These are phyloP conservation scores for Rosellinia necatrix DNA, from an alignment of 2,329 filamentous ascomycete species.

Conservation along the genomic window DNA sequence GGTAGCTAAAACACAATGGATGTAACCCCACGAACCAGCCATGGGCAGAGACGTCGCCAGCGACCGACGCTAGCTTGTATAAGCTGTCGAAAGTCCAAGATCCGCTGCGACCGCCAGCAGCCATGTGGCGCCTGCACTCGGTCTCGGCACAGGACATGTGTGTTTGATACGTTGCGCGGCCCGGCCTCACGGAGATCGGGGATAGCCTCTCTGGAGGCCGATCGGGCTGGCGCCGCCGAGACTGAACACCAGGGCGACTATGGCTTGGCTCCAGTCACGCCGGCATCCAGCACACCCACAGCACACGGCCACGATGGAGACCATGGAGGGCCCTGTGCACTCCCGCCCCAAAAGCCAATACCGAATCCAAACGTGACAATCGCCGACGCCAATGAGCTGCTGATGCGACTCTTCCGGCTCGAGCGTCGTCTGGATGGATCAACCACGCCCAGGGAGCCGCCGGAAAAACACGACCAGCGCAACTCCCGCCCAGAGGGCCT, in stretches of 20 bases:
- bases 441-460: conserved; percentile 15
- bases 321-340: conserved; percentile 10
- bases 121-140: conserved; percentile 66
- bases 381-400: conserved; percentile 37
- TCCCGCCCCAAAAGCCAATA: neutral
- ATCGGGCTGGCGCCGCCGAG: neutral
- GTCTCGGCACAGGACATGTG: conserved; percentile 58
- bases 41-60: conserved; percentile 32
- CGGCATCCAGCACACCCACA: conserved; percentile 9
- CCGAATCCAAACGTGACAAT: neutral
- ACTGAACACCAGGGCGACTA: neutral
- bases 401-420: conserved; percentile 48
- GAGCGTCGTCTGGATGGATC: conserved; percentile 48
- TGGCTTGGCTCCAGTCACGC: conserved; percentile 14
- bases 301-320: conserved; percentile 3
- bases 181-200: conserved; percentile 33
- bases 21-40: conserved; percentile 11
- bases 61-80: conserved; percentile 41
- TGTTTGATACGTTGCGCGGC: conserved; percentile 43
- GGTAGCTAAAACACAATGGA: conserved; percentile 13
- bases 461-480: conserved; percentile 1
- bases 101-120: conserved; percentile 62
- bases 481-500: conserved; percentile 10
- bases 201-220: conserved; percentile 17
- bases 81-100: conserved; percentile 63